Conservation (phyloP, 164 flowering plant genomes). For the Stephania yunnanensis region DNA sequence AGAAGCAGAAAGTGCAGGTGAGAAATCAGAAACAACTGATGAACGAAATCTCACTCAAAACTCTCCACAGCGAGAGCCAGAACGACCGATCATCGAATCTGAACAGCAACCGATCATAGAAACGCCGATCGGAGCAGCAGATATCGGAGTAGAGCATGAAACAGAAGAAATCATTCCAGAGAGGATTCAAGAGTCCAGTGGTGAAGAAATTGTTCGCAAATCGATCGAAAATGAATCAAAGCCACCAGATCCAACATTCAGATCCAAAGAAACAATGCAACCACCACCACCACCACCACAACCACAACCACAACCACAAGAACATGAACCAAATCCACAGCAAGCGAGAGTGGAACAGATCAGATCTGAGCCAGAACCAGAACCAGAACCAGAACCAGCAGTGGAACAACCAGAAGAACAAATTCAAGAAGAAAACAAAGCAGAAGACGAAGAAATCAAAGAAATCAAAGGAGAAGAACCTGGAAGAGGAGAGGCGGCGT, state of each 20-base stretch:
- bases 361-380: not conserved
- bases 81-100: not conserved
- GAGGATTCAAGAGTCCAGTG: not conserved
- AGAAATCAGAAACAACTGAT: constrained; percentile 3
- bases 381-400: not conserved
- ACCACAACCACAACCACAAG: not conserved
- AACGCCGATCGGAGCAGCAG: not conserved
- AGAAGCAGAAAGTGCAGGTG: constrained; percentile 6
- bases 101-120: not conserved
- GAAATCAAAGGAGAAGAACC: not conserved
- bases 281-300: not conserved
- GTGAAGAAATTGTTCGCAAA: not conserved
- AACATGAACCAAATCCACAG: not conserved
- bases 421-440: not conserved
- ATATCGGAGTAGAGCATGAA: constrained; percentile 2
- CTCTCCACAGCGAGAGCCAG: constrained; percentile 1
- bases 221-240: not conserved
- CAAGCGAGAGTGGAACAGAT: not conserved
- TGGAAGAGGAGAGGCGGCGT: not conserved
- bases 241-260: not conserved
- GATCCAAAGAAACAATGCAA: not conserved
- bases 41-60: not conserved
- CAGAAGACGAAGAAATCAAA: not conserved
- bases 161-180: not conserved
- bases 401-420: constrained; percentile 5